A percentile compares a stretch with the other conserved stretches of the same genome.
phyloP scores from a whole-genome alignment of 805 yeast genomes.

The Candida odintsovae region DNA sequence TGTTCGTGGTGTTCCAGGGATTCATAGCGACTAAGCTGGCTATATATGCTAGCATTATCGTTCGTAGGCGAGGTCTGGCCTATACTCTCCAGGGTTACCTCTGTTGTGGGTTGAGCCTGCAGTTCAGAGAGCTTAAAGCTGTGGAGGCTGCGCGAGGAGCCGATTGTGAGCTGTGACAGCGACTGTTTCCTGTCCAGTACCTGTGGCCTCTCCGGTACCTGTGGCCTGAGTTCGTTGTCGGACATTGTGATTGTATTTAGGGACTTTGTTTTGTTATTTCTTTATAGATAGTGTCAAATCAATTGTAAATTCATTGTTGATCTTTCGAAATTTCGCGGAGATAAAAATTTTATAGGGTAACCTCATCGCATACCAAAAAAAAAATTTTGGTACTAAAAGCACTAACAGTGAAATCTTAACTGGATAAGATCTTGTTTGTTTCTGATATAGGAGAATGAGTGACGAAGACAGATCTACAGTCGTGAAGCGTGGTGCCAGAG shows the following conservation, averaged over 20 bases:
- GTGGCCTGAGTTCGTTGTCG: slow-evolving; percentile 3
- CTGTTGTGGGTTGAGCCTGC: slow-evolving; percentile 30
- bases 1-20: slow-evolving; percentile 5
- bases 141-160: slow-evolving; percentile 11
- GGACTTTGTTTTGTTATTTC: not conserved
- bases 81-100: slow-evolving; percentile 21
- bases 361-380: slow-evolving; percentile 9
- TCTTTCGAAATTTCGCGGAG: not conserved
- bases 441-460: slow-evolving; percentile 3
- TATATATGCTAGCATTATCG: slow-evolving; percentile 4
- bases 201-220: slow-evolving; percentile 13
- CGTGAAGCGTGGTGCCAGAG: not conserved
- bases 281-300: no score
- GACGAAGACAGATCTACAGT: slow-evolving; percentile 3
- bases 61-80: not conserved
- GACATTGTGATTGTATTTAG: not conserved
- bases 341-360: slow-evolving; percentile 8
- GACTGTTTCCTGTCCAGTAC: slow-evolving; percentile 15
- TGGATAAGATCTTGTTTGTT: not conserved
- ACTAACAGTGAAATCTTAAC: not conserved
- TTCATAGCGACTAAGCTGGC: slow-evolving; percentile 1
- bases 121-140: slow-evolving; percentile 15
- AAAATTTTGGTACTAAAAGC: not conserved
- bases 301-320: not conserved
- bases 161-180: slow-evolving; percentile 15